phyloP scores from a whole-genome alignment of 1,139 yeast genomes.

The Sugiyamaella xylanicola region DNA sequence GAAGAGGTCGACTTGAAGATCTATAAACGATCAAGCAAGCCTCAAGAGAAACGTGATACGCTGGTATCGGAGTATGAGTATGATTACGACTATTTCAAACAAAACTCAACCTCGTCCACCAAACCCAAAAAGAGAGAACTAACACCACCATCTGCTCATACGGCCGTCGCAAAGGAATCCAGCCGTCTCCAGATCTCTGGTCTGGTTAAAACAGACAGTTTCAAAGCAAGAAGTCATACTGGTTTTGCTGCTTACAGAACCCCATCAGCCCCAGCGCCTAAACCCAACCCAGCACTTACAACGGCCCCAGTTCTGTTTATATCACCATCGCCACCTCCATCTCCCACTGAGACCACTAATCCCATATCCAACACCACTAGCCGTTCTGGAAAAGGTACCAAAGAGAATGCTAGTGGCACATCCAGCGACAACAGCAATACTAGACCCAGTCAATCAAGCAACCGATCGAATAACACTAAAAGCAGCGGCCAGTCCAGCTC shows the following conservation, averaged over 20 bases:
- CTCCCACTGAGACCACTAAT: slow-evolving; percentile 13
- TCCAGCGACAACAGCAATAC: background rate
- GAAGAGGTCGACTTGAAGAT: slow-evolving; percentile 39
- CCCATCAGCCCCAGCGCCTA: slow-evolving; percentile 17
- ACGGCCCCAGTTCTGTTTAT: slow-evolving; percentile 12
- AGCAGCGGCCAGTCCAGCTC: background rate
- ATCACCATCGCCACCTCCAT: slow-evolving; percentile 15
- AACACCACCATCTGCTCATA: background rate
- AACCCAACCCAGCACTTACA: background rate
- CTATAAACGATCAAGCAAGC: slow-evolving; percentile 17
- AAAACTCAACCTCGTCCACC: background rate
- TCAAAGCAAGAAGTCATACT: slow-evolving; percentile 27
- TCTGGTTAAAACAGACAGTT: slow-evolving; percentile 36
- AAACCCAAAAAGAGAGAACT: slow-evolving; percentile 10
- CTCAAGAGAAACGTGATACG: slow-evolving; percentile 3
- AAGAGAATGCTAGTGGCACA: background rate
- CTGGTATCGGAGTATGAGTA: background rate
- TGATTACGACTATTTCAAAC: background rate
- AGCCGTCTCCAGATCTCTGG: slow-evolving; percentile 36
- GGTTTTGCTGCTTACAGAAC: slow-evolving; percentile 27
- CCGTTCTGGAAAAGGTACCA: too few relatives aligned
- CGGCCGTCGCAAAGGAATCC: slow-evolving; percentile 20
- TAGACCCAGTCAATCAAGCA: background rate
- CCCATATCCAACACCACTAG: background rate
- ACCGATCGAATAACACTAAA: slow-evolving; percentile 1